Conservation (phyloP, 2,329 filamentous ascomycete genomes). For the Aspergillus udagawae region DNA sequence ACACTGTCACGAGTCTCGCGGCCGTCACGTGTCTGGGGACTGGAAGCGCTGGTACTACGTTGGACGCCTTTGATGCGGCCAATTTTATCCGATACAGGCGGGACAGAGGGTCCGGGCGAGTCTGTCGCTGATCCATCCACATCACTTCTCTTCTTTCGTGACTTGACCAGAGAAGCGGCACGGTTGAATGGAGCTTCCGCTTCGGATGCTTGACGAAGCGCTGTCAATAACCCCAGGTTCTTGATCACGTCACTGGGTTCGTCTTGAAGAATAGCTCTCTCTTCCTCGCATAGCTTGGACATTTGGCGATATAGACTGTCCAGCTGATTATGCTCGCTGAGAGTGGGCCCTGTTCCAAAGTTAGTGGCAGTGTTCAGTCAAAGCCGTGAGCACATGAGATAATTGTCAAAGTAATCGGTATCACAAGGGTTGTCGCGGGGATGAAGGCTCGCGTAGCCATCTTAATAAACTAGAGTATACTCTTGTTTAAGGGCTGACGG, state of each 20-base stretch:
- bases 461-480: too few species aligned
- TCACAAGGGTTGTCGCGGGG: too few species aligned
- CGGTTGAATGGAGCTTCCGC: constrained; percentile 41
- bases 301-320: constrained; percentile 45
- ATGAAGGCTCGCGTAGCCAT: too few species aligned
- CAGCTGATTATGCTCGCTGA: constrained; percentile 41
- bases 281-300: constrained; percentile 46
- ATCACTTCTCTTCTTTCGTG: constrained; percentile 45
- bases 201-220: constrained; percentile 47
- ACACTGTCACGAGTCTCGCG: constrained; percentile 33
- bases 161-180: constrained; percentile 37
- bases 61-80: constrained; percentile 41
- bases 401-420: neutral
- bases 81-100: constrained; percentile 37
- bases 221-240: constrained; percentile 46
- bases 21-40: constrained; percentile 35
- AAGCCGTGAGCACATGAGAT: neutral
- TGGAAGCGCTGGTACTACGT: constrained; percentile 42
- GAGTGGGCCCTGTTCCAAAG: constrained; percentile 27
- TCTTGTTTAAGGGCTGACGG: too few species aligned
- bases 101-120: constrained; percentile 42
- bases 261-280: constrained; percentile 45
- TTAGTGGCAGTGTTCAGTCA: constrained; percentile 6
- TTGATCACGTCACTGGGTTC: constrained; percentile 50
- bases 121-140: constrained; percentile 42